These are phyloP conservation scores for cucumber (Cucumis sativus) DNA, from an alignment of 306 rosid genomes.

Conservation along the genomic window DNA sequence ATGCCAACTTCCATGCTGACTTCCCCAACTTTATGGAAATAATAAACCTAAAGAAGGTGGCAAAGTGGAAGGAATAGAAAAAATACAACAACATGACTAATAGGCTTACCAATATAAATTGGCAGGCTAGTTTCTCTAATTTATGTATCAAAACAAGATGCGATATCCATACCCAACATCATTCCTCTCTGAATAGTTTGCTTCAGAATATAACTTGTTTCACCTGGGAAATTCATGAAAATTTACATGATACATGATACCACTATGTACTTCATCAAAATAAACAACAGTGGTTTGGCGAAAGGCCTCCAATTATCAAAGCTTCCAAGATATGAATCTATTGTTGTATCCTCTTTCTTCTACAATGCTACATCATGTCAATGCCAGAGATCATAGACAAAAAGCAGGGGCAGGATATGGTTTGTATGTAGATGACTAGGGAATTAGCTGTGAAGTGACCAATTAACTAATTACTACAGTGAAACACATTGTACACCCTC, in stretches of 20 bases:
- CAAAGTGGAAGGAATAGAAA: constrained; percentile 3
- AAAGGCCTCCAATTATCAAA: constrained; percentile 19
- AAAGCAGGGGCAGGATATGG: constrained; percentile 11
- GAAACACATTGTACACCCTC: constrained; percentile 41
- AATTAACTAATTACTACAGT: constrained; percentile 23
- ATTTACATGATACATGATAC: constrained; percentile 41
- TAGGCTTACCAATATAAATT: constrained; percentile 17
- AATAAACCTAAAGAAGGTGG: constrained; percentile 16
- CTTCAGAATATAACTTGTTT: constrained; percentile 27
- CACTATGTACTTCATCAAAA: constrained; percentile 40
- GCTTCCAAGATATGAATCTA: constrained; percentile 14
- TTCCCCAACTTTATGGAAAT: constrained; percentile 12
- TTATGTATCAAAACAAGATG: constrained; percentile 19
- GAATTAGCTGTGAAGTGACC: constrained; percentile 14
- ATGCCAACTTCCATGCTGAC: constrained; percentile 15
- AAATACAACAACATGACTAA: constrained; percentile 8
- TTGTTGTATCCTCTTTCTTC: constrained; percentile 18
- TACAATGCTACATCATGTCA: constrained; percentile 14
- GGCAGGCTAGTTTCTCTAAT: constrained; percentile 21
- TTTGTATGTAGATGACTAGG: constrained; percentile 8
- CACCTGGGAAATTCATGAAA: constrained; percentile 25
- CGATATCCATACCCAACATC: constrained; percentile 19
- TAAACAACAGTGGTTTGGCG: constrained; percentile 24
- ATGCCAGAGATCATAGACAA: constrained; percentile 14
- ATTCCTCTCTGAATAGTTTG: constrained; percentile 14